Base-by-base conservation (phyloP, 148 eudicot genomes). In the Polygonum aviculare region DNA sequence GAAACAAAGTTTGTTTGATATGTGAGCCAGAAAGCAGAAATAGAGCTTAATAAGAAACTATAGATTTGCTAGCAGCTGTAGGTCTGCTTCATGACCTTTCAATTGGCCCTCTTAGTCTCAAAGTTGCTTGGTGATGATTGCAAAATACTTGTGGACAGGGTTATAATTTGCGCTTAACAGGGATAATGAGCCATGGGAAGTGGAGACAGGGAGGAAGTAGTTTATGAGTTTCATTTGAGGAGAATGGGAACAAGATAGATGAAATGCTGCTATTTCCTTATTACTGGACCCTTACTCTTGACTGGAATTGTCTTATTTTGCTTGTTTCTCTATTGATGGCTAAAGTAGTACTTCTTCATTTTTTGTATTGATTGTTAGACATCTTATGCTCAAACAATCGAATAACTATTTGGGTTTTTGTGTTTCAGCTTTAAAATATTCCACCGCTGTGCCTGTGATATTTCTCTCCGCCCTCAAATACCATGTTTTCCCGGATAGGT, bases 381-480 rank as follows among this genome's bases (percentile, higher is more conserved):
- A 35, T 36, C 72, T 69, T 9, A 6, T 6, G 14, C 7, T 5
- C 22, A 8, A 35, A 36, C 44, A 69, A 19, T 73, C 54, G 38
- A 3, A 5, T 84, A 77, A 85, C 71, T 21, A 7, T 40, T 21
- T 75, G 54, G 69, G 19, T 47, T 69, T 69, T 36, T 82, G 52
- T 49, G 65, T 88, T 80, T 84, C 99, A 95, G 99, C 99, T 77
- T 83, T 95, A 69, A 95, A 95, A 82, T 95, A 95, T 81, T 90
- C 97, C n/a, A 95, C 99, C 3, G 99, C 97, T 50, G 85, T 95
- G 72, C 97, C 97, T 10, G 97, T 95, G 78, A 95, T 95, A 76
- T 92, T 93, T 76, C 97, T 95, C 63, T 95, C 99, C 36, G 99
- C 98, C 47, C 96, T 94, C 80, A 94, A 94, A 78, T 94, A 94